Evolutionary conservation across 331 rosid species (phyloP).

Genomic region (Spiraea crenata): DNA sequence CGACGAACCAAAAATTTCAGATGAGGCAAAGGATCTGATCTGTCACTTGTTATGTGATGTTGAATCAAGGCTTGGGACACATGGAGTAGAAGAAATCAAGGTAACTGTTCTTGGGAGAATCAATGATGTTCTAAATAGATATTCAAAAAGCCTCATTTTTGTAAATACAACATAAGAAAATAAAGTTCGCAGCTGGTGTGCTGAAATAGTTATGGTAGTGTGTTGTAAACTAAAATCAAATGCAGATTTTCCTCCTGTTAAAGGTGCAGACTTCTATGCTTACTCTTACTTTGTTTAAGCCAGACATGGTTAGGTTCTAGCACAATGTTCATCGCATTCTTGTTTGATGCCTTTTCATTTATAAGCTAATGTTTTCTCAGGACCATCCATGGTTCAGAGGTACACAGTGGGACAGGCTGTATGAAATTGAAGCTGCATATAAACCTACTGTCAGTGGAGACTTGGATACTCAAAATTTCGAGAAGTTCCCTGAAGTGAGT

Average conservation of each 20-base stretch:
- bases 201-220: background rate
- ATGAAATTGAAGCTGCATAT: constrained; percentile 90
- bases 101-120: constrained; percentile 40
- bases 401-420: constrained; percentile 89
- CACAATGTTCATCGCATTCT: background rate
- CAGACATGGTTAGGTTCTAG: background rate
- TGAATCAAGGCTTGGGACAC: constrained; percentile 85
- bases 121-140: constrained; percentile 10
- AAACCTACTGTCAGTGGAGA: constrained; percentile 85
- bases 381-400: constrained; percentile 91
- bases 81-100: constrained; percentile 92
- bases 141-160: constrained; percentile 4
- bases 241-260: background rate
- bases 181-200: background rate
- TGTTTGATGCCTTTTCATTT: constrained; percentile 20
- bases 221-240: too few relatives aligned
- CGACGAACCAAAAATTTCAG: constrained; percentile 82
- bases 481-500: constrained; percentile 96
- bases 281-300: background rate
- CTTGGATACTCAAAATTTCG: constrained; percentile 94
- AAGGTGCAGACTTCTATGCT: background rate
- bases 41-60: constrained; percentile 86
- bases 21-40: constrained; percentile 80
- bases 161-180: background rate
- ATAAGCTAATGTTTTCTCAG: constrained; percentile 44